Base-by-base conservation (phyloP, 208 protist species). In the Leishmania mexicana region DNA sequence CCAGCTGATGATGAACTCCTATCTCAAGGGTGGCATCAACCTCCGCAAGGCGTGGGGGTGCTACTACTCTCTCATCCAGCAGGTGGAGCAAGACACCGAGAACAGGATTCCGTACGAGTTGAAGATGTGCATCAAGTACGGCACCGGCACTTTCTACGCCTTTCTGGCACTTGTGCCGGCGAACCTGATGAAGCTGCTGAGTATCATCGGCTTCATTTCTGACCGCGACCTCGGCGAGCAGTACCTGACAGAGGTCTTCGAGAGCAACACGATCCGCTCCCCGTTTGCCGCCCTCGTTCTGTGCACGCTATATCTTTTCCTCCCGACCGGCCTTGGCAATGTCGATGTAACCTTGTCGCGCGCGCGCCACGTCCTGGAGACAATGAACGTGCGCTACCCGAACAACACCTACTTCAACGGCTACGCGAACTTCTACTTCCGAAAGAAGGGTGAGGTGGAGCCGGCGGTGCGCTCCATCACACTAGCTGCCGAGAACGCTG, bases 1-100 rank as follows among this genome's bases (percentile, higher is more conserved):
- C 31, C 95, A 98, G 88, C 87, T 98, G 42, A 96, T 96, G 94
- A 96, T 95, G 93, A 98, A 98, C 84, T 94, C 92, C 24, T 98
- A 96, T 80, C 82, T 98, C 42, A 95, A 96, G 81, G 95, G 95
- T 64, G 95, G 88, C 68, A 91, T 98, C 78, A 98, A 98, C 82
- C 85, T 98, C 58, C 93, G 95, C 78, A 95, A 93, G 84, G 87
- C 95, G 64, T 98, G 95, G 94, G 95, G 95, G 51, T 90, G 91
- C 83, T 98, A 96, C 81, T 78, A 95, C 67, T 84, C 86, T 38
- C 84, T 96, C 47, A 91, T 96, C 67, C 84, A 90, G 64, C 67
- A 87, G 49, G 87, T 97, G 28, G 89, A 96, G 81, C 90, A 92
- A 76, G 93, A 98, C 79, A 89, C 57, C n/a, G 86, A 85, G 24